These are phyloP conservation scores for Arabidopsis hybrid DNA, from an alignment of 441 rosid species.

Conservation along the genomic window DNA sequence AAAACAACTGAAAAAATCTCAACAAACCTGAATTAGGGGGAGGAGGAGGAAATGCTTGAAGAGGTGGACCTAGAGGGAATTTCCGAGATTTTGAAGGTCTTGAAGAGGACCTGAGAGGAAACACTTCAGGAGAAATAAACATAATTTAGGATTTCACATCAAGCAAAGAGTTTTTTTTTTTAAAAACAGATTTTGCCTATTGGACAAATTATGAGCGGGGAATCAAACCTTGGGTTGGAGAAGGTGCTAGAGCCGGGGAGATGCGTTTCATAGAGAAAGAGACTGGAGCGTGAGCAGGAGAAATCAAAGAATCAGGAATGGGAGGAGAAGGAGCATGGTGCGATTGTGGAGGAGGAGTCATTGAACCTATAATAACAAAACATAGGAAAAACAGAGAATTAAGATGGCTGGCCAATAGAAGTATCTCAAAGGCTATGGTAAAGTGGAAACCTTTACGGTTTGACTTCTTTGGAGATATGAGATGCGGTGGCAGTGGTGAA, in stretches of 20 bases:
- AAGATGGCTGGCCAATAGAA: constrained; percentile 10
- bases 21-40: constrained; percentile 89
- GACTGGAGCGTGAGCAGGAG: constrained; percentile 47
- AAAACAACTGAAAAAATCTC: not conserved
- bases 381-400: constrained; percentile 38
- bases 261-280: constrained; percentile 48
- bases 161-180: constrained; percentile 9
- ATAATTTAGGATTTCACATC: constrained; percentile 36
- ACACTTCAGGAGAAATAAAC: constrained; percentile 49
- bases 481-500: constrained; percentile 45
- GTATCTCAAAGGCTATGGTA: constrained; percentile 23
- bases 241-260: constrained; percentile 69
- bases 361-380: constrained; percentile 52
- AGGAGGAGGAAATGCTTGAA: constrained; percentile 85
- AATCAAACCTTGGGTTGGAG: constrained; percentile 52
- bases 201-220: constrained; percentile 27
- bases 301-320: constrained; percentile 51
- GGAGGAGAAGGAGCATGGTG: constrained; percentile 60
- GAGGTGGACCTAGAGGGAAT: constrained; percentile 61
- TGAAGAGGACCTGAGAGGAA: constrained; percentile 52
- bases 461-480: constrained; percentile 55
- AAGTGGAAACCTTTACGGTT: constrained; percentile 56
- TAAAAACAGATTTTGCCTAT: not conserved
- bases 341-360: constrained; percentile 58
- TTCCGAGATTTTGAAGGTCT: constrained; percentile 57